Conservation (phyloP, 345 rosid genomes). For the Camelina sativa region DNA sequence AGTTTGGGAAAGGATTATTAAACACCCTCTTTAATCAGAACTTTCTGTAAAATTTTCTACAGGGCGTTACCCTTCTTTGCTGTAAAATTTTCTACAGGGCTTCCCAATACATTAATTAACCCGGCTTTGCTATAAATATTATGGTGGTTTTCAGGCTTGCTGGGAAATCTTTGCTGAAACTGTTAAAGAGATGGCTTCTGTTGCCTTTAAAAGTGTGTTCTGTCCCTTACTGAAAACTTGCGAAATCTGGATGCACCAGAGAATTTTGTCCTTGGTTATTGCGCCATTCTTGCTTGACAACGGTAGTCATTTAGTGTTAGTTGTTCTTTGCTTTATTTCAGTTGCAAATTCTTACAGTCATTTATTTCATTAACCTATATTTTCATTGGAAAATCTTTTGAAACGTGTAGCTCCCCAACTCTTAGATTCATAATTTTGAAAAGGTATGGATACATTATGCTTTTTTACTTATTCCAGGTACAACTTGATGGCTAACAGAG, state of each 20-base stretch:
- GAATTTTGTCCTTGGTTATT: constrained; percentile 85
- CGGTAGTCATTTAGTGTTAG: constrained; percentile 53
- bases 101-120: too few relatives aligned
- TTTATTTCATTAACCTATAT: constrained; percentile 14
- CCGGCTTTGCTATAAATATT: too few relatives aligned
- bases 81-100: too few relatives aligned
- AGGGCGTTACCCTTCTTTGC: too few relatives aligned
- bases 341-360: constrained; percentile 13
- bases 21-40: too few relatives aligned
- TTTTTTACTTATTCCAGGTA: constrained; percentile 57
- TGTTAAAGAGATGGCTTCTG: constrained; percentile 94
- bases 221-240: constrained; percentile 70
- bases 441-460: constrained; percentile 20
- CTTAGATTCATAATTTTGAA: constrained; percentile 1
- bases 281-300: constrained; percentile 86
- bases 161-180: constrained; percentile 86
- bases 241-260: constrained; percentile 68
- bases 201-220: constrained; percentile 87
- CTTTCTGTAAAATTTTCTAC: too few relatives aligned
- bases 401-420: constrained; percentile 23
- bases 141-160: constrained; percentile 72
- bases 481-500: constrained; percentile 98
- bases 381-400: constrained; percentile 2
- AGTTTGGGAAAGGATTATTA: too few relatives aligned
- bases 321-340: constrained; percentile 33